phyloP scores from a whole-genome alignment of 176 grass and related monocot genomes.

The Oryza glumipatula region DNA sequence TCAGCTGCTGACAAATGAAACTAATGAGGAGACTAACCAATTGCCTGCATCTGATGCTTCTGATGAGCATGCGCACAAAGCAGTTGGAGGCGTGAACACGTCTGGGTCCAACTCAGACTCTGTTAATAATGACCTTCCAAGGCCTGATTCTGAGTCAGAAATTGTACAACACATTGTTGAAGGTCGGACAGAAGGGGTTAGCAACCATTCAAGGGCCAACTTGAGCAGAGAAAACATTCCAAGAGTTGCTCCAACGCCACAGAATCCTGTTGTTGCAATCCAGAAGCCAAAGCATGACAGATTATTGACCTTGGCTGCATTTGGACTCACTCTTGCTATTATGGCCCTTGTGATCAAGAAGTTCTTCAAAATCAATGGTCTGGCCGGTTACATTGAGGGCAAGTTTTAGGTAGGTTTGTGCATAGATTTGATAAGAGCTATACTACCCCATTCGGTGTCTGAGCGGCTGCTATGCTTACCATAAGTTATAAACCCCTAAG shows the following conservation, averaged over 20 bases:
- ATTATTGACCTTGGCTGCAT: slow-evolving; percentile 72
- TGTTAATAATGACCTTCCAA: slow-evolving; percentile 37
- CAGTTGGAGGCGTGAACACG: slow-evolving; percentile 37
- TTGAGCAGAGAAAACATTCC: slow-evolving; percentile 43
- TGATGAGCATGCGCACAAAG: slow-evolving; percentile 28
- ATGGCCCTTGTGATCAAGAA: slow-evolving; percentile 91
- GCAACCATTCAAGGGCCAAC: slow-evolving; percentile 37
- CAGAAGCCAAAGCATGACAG: slow-evolving; percentile 82
- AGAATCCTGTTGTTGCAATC: slow-evolving; percentile 33
- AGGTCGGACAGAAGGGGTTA: slow-evolving; percentile 32
- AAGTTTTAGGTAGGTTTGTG: slow-evolving; percentile 63
- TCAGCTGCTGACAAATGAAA: slow-evolving; percentile 40
- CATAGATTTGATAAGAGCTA: slow-evolving; percentile 34
- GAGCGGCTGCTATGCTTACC: not conserved
- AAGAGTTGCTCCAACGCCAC: slow-evolving; percentile 20
- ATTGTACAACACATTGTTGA: slow-evolving; percentile 53
- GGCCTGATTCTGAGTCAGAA: slow-evolving; percentile 44
- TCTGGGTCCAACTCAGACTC: slow-evolving; percentile 37
- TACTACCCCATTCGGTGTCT: not conserved
- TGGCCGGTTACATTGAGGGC: slow-evolving; percentile 73
- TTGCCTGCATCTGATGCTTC: slow-evolving; percentile 13
- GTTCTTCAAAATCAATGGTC: slow-evolving; percentile 69
- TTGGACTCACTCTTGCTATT: slow-evolving; percentile 84
- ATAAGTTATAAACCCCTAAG: slow-evolving; percentile 27
- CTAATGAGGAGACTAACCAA: slow-evolving; percentile 36